A percentile compares a stretch with the other conserved stretches of the same genome.
These are phyloP conservation scores for Yamadazyma endophytica DNA, from an alignment of 805 yeast species.

Conservation along the genomic window DNA sequence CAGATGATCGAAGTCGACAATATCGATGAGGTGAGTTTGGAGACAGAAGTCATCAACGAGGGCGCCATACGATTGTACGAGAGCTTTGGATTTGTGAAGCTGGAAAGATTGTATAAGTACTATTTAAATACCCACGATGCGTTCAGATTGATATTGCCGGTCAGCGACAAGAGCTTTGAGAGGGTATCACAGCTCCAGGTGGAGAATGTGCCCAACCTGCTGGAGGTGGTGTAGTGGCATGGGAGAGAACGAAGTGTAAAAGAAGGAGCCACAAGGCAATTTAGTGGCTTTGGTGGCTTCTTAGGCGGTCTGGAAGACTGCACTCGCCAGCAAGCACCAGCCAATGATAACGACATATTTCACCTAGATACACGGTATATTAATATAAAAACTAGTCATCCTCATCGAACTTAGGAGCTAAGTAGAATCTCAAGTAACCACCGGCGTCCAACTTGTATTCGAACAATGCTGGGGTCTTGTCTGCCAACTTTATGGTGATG, in stretches of 20 bases:
- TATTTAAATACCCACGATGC: slow-evolving; percentile 94
- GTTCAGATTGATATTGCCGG: slow-evolving; percentile 76
- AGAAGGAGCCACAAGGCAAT: background rate
- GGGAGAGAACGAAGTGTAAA: background rate
- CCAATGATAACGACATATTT: too few species aligned
- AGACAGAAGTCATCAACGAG: slow-evolving; percentile 79
- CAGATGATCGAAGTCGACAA: slow-evolving; percentile 54
- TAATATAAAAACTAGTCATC: slow-evolving; percentile 49
- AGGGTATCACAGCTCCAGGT: too few species aligned
- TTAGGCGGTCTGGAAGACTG: too few species aligned
- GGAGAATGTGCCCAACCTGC: too few species aligned
- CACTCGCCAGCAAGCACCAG: too few species aligned
- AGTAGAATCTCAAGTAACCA: slow-evolving; percentile 91
- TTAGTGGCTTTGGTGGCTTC: background rate
- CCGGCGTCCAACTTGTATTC: slow-evolving; percentile 82
- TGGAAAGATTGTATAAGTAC: slow-evolving; percentile 77
- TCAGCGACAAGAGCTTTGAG: slow-evolving; percentile 47
- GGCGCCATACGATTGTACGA: slow-evolving; percentile 71
- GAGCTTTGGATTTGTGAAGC: slow-evolving; percentile 68
- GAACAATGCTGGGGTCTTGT: slow-evolving; percentile 88
- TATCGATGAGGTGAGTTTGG: slow-evolving; percentile 90
- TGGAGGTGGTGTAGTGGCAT: slow-evolving; percentile 12
- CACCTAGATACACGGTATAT: slow-evolving; percentile 1
- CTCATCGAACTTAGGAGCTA: slow-evolving; percentile 97
- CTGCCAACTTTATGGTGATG: slow-evolving; percentile 82